A percentile compares a stretch with the other conserved stretches of the same genome.
Evolutionary conservation across 352 stramenopile genomes (phyloP).

Genomic region (Phytopythium cucurbitacearum): DNA sequence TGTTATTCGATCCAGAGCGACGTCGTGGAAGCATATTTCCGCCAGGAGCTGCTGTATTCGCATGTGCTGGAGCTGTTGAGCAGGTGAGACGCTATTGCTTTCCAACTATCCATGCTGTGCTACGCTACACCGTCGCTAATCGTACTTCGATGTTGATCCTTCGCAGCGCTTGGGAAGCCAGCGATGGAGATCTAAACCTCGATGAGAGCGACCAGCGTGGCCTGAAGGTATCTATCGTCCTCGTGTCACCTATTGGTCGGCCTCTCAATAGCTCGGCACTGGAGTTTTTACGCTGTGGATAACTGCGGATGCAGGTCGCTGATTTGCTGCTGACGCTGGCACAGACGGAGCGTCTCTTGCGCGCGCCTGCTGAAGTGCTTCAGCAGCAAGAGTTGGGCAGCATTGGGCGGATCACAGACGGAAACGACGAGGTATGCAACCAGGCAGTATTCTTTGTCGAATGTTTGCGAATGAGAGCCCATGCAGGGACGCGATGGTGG

Average conservation of each 20-base stretch:
- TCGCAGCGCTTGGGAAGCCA: no score
- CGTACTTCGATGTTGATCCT: no score
- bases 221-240: not conserved
- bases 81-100: conserved; percentile 4
- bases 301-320: conserved; percentile 4
- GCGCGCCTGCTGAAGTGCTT: conserved; percentile 1
- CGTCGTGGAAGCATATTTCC: conserved; percentile 24
- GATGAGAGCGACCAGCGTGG: not conserved
- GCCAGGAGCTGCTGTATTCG: conserved; percentile 25
- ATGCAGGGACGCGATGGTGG: not conserved
- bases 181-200: not conserved
- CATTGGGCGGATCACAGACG: not conserved
- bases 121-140: no score
- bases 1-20: not conserved
- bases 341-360: conserved; percentile 25
- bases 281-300: no score
- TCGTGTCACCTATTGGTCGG: no score
- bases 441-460: not conserved
- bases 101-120: no score
- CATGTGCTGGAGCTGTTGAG: conserved; percentile 25
- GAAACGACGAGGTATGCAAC: not conserved
- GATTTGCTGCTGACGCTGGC: conserved; percentile 27
- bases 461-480: not conserved
- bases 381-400: not conserved
- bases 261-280: not conserved